Evolutionary conservation across 179 eudicot genomes (phyloP).

Genomic region (Gypsophila paniculata): DNA sequence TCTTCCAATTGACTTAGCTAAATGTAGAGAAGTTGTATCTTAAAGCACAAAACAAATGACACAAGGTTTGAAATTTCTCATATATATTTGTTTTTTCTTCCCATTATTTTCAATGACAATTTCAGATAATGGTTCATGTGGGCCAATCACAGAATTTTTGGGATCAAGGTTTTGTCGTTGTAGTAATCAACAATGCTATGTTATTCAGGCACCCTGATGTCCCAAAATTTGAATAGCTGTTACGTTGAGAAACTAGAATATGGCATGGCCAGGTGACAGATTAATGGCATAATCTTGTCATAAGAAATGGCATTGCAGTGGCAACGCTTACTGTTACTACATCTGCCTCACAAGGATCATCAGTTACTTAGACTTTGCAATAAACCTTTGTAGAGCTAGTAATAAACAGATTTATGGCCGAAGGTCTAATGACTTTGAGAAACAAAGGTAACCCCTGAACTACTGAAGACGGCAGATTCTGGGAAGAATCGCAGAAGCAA

Average conservation of each 20-base stretch:
- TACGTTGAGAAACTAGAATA: neutral
- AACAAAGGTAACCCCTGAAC: neutral
- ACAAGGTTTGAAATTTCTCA: neutral
- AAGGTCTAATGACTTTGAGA: neutral
- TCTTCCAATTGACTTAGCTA: neutral
- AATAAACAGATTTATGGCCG: neutral
- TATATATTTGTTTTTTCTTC: neutral
- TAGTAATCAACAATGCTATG: neutral
- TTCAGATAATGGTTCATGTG: too few relatives aligned
- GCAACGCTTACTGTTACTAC: neutral
- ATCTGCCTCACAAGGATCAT: neutral
- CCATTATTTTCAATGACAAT: too few relatives aligned
- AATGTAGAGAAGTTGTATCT: neutral
- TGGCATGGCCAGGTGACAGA: neutral
- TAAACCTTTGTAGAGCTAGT: neutral
- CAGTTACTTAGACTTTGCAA: neutral
- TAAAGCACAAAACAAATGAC: neutral
- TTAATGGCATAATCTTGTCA: neutral
- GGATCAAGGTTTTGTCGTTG: too few relatives aligned
- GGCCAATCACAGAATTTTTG: too few relatives aligned
- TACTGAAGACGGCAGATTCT: neutral
- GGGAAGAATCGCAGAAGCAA: conserved; percentile 1
- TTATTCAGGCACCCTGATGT: neutral
- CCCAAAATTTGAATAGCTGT: neutral
- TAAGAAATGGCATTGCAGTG: neutral